Percentiles rank a stretch among this genome's conserved stretches.
Evolutionary conservation across 208 protist genomes (phyloP).

Genomic region (Leishmania braziliensis): DNA sequence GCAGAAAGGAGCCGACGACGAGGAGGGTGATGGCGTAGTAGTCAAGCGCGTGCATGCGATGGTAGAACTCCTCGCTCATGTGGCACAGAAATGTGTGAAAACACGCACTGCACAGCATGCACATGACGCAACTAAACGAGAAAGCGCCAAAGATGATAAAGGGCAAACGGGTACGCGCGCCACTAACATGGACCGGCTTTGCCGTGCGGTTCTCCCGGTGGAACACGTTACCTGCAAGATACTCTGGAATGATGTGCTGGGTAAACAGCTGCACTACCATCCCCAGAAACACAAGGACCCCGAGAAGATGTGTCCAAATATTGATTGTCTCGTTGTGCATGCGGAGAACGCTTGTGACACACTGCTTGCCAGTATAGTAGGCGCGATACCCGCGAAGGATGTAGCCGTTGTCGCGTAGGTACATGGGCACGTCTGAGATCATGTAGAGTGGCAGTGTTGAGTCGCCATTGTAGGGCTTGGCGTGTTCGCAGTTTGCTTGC

Average conservation of each 20-base stretch:
- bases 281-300: slow-evolving; percentile 63
- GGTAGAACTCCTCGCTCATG: slow-evolving; percentile 52
- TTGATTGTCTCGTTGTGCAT: slow-evolving; percentile 91
- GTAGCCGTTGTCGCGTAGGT: slow-evolving; percentile 54
- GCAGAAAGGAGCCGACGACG: slow-evolving; percentile 81
- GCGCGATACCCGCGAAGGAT: slow-evolving; percentile 68
- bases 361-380: slow-evolving; percentile 61
- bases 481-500: slow-evolving; percentile 4
- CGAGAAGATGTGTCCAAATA: slow-evolving; percentile 81
- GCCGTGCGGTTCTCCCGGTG: slow-evolving; percentile 24
- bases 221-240: slow-evolving; percentile 22
- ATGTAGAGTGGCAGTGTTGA: slow-evolving; percentile 48
- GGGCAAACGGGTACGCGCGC: slow-evolving; percentile 28
- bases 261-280: slow-evolving; percentile 49
- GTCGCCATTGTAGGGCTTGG: slow-evolving; percentile 32
- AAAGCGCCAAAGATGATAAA: slow-evolving; percentile 74
- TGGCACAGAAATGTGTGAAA: slow-evolving; percentile 82
- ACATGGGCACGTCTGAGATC: slow-evolving; percentile 40
- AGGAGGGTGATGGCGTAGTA: slow-evolving; percentile 89
- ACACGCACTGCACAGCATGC: slow-evolving; percentile 71
- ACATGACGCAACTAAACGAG: slow-evolving; percentile 72
- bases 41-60: slow-evolving; percentile 72
- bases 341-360: slow-evolving; percentile 63
- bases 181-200: slow-evolving; percentile 10
- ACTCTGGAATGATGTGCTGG: slow-evolving; percentile 34